phyloP scores from a whole-genome alignment of 371 early-diverging fungal species.

The Lichtheimia ornata region DNA sequence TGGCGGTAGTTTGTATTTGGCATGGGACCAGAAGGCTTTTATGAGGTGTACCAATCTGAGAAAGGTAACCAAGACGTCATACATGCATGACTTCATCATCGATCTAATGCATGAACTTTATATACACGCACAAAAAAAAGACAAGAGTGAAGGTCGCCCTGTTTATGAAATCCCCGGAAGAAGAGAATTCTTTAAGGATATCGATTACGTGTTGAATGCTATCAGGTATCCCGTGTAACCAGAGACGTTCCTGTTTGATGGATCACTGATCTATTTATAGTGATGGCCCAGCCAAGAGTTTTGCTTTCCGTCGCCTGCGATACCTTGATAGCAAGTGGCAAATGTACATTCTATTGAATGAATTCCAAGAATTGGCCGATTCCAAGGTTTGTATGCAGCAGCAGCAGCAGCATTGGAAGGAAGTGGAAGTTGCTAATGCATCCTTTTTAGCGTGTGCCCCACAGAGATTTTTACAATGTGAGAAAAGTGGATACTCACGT shows the following conservation, averaged over 20 bases:
- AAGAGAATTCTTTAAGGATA: slow-evolving; percentile 88
- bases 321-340: slow-evolving; percentile 96
- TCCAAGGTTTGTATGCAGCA: slow-evolving; percentile 60
- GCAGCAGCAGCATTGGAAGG: not conserved
- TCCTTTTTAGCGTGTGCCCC: slow-evolving; percentile 71
- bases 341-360: slow-evolving; percentile 90
- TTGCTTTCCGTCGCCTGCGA: slow-evolving; percentile 91
- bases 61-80: slow-evolving; percentile 13
- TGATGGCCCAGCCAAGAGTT: slow-evolving; percentile 95
- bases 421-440: not conserved
- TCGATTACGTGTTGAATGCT: slow-evolving; percentile 81
- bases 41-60: slow-evolving; percentile 30
- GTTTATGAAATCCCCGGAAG: slow-evolving; percentile 69
- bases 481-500: slow-evolving; percentile 99
- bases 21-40: slow-evolving; percentile 36
- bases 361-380: slow-evolving; percentile 94
- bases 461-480: slow-evolving; percentile 98
- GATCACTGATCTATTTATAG: slow-evolving; percentile 14
- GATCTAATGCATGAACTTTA: slow-evolving; percentile 9
- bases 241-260: not conserved
- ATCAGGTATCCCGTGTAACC: slow-evolving; percentile 56
- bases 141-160: slow-evolving; percentile 12
- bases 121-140: slow-evolving; percentile 8
- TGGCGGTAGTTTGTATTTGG: slow-evolving; percentile 25
- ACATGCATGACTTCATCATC: not conserved